phyloP scores from a whole-genome alignment of 2,329 filamentous ascomycete genomes.

The Beauveria australis region DNA sequence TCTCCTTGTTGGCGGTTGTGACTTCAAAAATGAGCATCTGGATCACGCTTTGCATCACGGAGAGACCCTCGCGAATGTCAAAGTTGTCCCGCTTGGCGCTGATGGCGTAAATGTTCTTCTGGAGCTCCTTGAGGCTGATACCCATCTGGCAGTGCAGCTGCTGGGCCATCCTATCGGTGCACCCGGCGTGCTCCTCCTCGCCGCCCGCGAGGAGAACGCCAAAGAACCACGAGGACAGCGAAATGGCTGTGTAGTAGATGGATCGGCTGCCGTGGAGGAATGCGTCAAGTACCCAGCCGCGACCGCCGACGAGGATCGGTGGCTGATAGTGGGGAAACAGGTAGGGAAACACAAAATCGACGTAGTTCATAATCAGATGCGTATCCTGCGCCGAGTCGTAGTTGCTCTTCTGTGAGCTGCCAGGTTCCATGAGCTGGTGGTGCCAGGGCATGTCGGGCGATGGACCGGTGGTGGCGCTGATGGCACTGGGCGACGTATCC shows the following conservation, averaged over 20 bases:
- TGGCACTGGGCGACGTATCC: constrained; percentile 2
- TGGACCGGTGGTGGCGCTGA: constrained; percentile 11
- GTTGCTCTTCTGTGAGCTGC: constrained; percentile 13
- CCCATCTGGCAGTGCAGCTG: constrained; percentile 37
- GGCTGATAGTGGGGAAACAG: constrained; percentile 57
- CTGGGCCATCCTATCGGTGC: constrained; percentile 26
- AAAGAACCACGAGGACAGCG: constrained; percentile 50
- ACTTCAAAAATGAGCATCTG: constrained; percentile 48
- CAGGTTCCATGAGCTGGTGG: constrained; percentile 17
- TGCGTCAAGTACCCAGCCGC: constrained; percentile 51
- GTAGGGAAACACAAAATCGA: constrained; percentile 55
- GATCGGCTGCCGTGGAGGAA: constrained; percentile 45
- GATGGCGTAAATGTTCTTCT: constrained; percentile 31
- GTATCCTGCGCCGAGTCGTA: constrained; percentile 18
- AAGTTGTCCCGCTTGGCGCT: constrained; percentile 23
- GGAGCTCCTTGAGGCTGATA: constrained; percentile 35
- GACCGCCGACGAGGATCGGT: constrained; percentile 44
- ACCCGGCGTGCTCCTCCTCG: constrained; percentile 25
- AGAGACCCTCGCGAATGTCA: constrained; percentile 26
- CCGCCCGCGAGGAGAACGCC: constrained; percentile 33
- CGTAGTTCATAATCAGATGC: constrained; percentile 47
- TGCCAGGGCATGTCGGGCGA: constrained; percentile 27
- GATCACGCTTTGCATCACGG: constrained; percentile 41
- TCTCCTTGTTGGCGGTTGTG: constrained; percentile 34
- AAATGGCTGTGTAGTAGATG: constrained; percentile 48